phyloP scores from a whole-genome alignment of 805 yeast genomes.

The Metschnikowia cubensis region DNA sequence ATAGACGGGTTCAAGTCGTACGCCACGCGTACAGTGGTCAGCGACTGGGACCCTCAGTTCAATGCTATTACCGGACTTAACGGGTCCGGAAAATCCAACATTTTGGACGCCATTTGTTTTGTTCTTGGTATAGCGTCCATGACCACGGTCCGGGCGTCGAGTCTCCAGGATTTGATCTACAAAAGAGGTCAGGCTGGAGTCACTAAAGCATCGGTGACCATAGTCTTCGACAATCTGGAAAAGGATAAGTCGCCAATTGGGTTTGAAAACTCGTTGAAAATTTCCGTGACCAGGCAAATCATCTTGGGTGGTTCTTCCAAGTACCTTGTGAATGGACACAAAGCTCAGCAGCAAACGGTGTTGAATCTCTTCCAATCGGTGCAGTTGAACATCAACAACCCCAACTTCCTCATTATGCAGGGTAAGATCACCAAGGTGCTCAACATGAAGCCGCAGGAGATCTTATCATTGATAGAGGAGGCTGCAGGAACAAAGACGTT shows the following conservation, averaged over 20 bases:
- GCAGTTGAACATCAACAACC: slow-evolving; percentile 93
- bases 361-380: slow-evolving; percentile 88
- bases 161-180: slow-evolving; percentile 88
- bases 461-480: slow-evolving; percentile 87
- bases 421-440: slow-evolving; percentile 96
- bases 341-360: slow-evolving; percentile 93
- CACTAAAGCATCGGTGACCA: slow-evolving; percentile 93
- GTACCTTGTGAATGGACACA: slow-evolving; percentile 90
- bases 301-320: slow-evolving; percentile 89
- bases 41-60: slow-evolving; percentile 94
- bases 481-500: slow-evolving; percentile 97
- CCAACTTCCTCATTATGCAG: slow-evolving; percentile 97
- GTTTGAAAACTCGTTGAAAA: slow-evolving; percentile 69
- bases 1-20: slow-evolving; percentile 98
- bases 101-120: slow-evolving; percentile 94
- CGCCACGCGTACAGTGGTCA: slow-evolving; percentile 91
- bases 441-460: slow-evolving; percentile 92
- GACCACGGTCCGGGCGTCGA: slow-evolving; percentile 92
- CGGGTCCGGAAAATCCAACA: slow-evolving; percentile 97
- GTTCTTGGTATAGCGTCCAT: slow-evolving; percentile 95
- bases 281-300: slow-evolving; percentile 89
- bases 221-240: slow-evolving; percentile 87
- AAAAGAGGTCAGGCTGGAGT: slow-evolving; percentile 98
- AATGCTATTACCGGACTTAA: slow-evolving; percentile 97
- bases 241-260: slow-evolving; percentile 79